phyloP scores from a whole-genome alignment of 495 filamentous ascomycete species.

The Bombardia bombarda region DNA sequence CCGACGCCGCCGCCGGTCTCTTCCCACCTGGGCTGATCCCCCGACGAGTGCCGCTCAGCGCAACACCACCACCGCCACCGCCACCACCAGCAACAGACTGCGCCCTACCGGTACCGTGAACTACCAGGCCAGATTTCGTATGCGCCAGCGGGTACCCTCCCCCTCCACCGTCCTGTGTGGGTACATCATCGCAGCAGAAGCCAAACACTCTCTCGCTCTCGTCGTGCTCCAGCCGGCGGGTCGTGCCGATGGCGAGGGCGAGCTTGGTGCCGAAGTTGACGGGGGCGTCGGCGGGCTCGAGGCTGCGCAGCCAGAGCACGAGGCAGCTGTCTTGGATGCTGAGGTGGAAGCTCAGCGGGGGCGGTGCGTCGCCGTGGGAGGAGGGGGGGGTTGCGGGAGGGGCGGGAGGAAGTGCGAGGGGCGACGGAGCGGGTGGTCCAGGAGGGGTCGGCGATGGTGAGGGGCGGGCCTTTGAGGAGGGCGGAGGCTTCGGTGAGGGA shows the following conservation, averaged over 20 bases:
- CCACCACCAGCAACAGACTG: too few species aligned
- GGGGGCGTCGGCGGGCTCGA: conserved; percentile 53
- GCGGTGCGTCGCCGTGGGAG: too few species aligned
- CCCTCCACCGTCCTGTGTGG: too few species aligned
- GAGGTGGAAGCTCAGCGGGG: conserved; percentile 62
- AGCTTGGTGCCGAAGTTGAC: conserved; percentile 42
- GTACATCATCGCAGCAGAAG: conserved; percentile 15
- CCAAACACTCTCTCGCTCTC: conserved; percentile 67
- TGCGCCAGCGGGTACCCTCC: too few species aligned
- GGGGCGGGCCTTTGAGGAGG: conserved; percentile 50
- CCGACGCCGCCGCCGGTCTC: background rate
- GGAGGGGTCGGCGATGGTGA: conserved; percentile 21
- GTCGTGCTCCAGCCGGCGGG: conserved; percentile 64
- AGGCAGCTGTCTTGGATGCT: conserved; percentile 70
- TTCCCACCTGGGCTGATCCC: conserved; percentile 1
- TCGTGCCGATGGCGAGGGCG: conserved; percentile 48
- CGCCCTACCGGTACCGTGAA: too few species aligned
- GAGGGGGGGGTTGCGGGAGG: conserved; percentile 5
- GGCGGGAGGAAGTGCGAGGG: conserved; percentile 35
- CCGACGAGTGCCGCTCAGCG: background rate
- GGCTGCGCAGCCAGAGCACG: conserved; percentile 68
- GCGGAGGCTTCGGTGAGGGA: conserved; percentile 62
- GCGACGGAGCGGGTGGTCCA: conserved; percentile 33
- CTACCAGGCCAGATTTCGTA: too few species aligned
- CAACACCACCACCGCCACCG: too few species aligned